Evolutionary conservation across 768 basidiomycete species (phyloP).

Genomic region (Leccinum subtestaceum): DNA sequence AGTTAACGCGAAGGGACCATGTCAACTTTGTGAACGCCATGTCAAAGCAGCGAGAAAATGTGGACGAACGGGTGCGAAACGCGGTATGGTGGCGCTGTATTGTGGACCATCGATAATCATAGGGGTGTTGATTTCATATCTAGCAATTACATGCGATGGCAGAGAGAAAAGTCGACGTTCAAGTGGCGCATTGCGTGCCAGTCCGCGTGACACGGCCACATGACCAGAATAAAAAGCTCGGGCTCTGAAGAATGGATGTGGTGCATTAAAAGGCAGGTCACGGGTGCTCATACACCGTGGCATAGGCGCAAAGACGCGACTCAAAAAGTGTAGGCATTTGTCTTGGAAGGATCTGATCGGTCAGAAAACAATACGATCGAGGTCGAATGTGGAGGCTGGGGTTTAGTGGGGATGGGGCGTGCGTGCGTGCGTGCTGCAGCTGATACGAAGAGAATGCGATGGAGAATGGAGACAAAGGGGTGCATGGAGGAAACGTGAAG

Average conservation of each 20-base stretch:
- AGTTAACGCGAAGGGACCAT: constrained; percentile 5
- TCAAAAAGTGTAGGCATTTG: neutral
- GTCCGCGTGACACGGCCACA: constrained; percentile 4
- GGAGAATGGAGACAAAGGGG: constrained; percentile 19
- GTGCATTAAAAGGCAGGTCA: constrained; percentile 14
- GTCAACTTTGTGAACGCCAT: constrained; percentile 2
- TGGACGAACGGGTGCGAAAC: constrained; percentile 12
- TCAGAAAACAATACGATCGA: constrained; percentile 3
- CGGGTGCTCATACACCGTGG: constrained; percentile 5
- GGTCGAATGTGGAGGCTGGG: constrained; percentile 5
- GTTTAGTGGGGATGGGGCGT: constrained; percentile 10
- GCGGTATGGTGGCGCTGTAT: constrained; percentile 3
- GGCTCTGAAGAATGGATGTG: constrained; percentile 14
- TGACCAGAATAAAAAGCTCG: neutral
- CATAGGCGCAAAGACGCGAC: constrained; percentile 6
- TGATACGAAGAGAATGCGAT: constrained; percentile 14
- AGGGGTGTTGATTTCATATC: constrained; percentile 31
- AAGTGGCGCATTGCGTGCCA: constrained; percentile 10
- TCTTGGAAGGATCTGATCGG: constrained; percentile 20
- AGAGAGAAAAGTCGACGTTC: constrained; percentile 11
- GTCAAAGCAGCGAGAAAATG: constrained; percentile 4
- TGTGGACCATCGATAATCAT: constrained; percentile 23
- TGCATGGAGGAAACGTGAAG: constrained; percentile 21
- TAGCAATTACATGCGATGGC: constrained; percentile 12
- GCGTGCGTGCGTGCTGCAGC: constrained; percentile 9